Evolutionary conservation across 345 rosid species (phyloP).

Genomic region (Aegle marmelos): DNA sequence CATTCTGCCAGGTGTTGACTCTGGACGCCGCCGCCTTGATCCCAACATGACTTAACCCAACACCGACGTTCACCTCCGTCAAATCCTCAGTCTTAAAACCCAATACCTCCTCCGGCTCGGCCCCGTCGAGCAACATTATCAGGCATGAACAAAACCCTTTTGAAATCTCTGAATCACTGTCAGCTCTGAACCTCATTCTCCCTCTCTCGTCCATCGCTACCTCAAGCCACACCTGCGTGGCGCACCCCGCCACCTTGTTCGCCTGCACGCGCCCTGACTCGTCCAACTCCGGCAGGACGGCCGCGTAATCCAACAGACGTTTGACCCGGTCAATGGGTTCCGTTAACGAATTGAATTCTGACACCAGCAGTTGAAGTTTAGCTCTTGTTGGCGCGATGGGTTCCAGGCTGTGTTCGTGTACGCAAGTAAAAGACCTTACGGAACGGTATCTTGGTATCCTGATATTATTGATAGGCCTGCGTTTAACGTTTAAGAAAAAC

Average conservation of each 20-base stretch:
- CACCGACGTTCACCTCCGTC: conserved; percentile 70
- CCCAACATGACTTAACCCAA: conserved; percentile 26
- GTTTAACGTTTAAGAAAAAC: neutral
- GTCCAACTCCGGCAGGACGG: conserved; percentile 50
- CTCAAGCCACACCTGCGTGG: conserved; percentile 88
- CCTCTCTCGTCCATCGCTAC: conserved; percentile 50
- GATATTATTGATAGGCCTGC: neutral
- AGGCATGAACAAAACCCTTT: conserved; percentile 78
- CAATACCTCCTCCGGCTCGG: conserved; percentile 71
- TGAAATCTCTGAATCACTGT: conserved; percentile 88
- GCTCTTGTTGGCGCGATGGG: conserved; percentile 11
- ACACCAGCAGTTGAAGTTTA: conserved; percentile 43
- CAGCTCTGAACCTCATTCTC: conserved; percentile 64
- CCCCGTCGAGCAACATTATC: conserved; percentile 75
- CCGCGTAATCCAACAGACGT: conserved; percentile 73
- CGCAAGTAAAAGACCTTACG: conserved; percentile 6
- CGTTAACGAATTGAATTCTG: conserved; percentile 55
- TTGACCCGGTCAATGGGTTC: conserved; percentile 82
- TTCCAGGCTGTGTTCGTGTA: neutral
- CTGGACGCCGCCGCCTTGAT: conserved; percentile 49
- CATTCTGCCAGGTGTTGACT: conserved; percentile 84
- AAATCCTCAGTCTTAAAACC: conserved; percentile 64
- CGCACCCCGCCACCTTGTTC: conserved; percentile 72
- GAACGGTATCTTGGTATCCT: neutral
- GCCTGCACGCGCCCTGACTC: conserved; percentile 59